Percentiles rank a stretch among this genome's conserved stretches.
phyloP scores from a whole-genome alignment of 768 basidiomycete species.

The Auriscalpium vulgare region DNA sequence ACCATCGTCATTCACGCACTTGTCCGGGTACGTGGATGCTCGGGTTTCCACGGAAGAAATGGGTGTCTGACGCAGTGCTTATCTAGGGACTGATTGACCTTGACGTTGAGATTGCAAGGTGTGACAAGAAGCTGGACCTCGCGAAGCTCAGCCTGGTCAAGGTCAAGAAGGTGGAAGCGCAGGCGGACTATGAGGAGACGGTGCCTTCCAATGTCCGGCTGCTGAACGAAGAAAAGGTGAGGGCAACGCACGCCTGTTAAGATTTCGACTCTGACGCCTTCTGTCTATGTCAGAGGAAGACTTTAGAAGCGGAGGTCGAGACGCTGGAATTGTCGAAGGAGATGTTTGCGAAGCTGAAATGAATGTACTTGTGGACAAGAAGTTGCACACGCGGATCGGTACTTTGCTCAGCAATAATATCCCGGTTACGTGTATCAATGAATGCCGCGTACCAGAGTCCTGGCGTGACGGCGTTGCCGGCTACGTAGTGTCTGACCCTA shows the following conservation, averaged over 20 bases:
- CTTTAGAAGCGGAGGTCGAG: constrained; percentile 71
- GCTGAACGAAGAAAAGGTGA: constrained; percentile 77
- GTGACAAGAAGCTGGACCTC: constrained; percentile 82
- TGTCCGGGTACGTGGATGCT: constrained; percentile 55
- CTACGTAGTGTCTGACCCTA: too few species aligned
- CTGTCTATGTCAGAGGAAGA: constrained; percentile 45
- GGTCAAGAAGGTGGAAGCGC: constrained; percentile 60
- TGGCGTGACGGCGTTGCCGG: too few species aligned
- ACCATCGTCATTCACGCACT: constrained; percentile 75
- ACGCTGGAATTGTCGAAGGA: constrained; percentile 62
- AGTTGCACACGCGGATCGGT: too few species aligned
- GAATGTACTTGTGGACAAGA: neutral
- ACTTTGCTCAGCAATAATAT: too few species aligned
- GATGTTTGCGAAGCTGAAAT: constrained; percentile 69
- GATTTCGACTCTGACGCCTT: neutral
- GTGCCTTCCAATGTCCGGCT: constrained; percentile 72
- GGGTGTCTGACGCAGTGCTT: neutral
- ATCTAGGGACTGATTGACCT: constrained; percentile 82
- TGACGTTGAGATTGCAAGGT: constrained; percentile 80
- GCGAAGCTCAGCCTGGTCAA: constrained; percentile 67
- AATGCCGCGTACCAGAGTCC: too few species aligned
- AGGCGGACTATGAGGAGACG: constrained; percentile 70
- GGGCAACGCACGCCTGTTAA: constrained; percentile 16
- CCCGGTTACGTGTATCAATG: too few species aligned
- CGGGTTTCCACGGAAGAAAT: neutral